phyloP scores from a whole-genome alignment of 768 basidiomycete species.

The Scleroderma citrinum region DNA sequence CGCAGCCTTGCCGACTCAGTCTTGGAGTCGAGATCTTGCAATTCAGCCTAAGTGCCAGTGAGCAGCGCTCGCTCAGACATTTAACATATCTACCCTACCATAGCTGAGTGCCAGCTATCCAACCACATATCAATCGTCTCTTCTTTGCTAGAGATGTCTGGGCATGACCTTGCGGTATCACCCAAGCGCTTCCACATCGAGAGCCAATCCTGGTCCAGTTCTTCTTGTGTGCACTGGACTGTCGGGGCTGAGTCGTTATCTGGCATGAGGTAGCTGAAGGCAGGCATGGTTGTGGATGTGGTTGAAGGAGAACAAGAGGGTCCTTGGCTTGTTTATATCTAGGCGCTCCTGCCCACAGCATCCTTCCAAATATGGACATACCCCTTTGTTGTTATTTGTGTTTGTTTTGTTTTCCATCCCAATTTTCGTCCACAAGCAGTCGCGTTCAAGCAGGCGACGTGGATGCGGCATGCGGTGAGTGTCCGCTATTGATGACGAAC shows the following conservation, averaged over 20 bases:
- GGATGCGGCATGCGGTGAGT: slow-evolving; percentile 56
- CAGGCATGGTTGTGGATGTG: not conserved
- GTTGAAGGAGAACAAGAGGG: not conserved
- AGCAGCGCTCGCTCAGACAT: not conserved
- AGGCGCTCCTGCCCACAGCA: not conserved
- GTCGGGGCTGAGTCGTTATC: not conserved
- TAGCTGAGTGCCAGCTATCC: not conserved
- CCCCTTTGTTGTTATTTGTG: slow-evolving; percentile 13
- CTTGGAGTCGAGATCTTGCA: not conserved
- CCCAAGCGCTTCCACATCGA: not conserved
- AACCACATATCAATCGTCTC: not conserved
- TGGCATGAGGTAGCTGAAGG: not conserved
- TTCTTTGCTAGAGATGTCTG: not conserved
- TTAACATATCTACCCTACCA: not conserved
- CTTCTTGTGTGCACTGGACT: not conserved
- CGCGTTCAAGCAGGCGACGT: slow-evolving; percentile 20
- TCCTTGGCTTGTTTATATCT: not conserved
- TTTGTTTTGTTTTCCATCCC: slow-evolving; percentile 19
- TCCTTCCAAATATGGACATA: not conserved
- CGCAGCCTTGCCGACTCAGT: not conserved
- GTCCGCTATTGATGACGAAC: not conserved
- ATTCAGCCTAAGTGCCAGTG: not conserved
- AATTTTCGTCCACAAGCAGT: slow-evolving; percentile 24
- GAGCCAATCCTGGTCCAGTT: not conserved
- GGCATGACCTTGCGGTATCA: not conserved